Base-by-base conservation (phyloP, 192 early-diverging fungal species). In the Jimgerdemannia flammicorona region DNA sequence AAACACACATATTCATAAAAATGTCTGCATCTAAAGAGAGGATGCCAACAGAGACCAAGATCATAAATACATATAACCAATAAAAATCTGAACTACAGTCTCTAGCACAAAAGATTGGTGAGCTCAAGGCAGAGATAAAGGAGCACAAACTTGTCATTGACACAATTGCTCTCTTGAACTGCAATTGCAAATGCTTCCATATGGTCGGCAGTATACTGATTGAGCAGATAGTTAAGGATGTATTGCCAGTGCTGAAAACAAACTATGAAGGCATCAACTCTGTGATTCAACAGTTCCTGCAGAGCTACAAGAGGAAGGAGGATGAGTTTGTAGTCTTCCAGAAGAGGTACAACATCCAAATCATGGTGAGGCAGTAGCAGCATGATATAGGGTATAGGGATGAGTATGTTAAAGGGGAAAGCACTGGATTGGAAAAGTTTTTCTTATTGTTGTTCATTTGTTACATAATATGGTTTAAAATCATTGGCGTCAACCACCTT, bases 61-160 rank as follows among this genome's bases (percentile, higher is more conserved):
- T 54, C 49, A 54, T 11, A 54, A 54, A 54, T 11, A 54, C 11
- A 75, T 83, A 83, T 74, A 92, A 93, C 80, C 83, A 89, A 79
- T 86, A 87, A 85, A 93, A 91, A 90, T 86, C 88, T 49, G 94
- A 98, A 76, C 87, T 98, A 70, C 91, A 93, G 73, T 84, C 85
- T 29, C 85, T 98, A 42, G 95, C 96, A 40, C 87, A 89, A 77
- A 98, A 98, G 86, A 87, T 97, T 73, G 96, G 95, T 29, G 97
- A 98, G 80, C 86, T 99, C 40, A 96, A 99, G 81, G 87, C 90
- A 67, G 95, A 99, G 79, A 84, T 91, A 29, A 95, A 96, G 77
- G 97, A 99, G 82, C 96, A 99, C 88, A 89, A 91, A 93, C 87
- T 94, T 54, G 94, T 99, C n/a, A 91, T 99, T 73, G 95, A 99